Evolutionary conservation across 768 basidiomycete genomes (phyloP), one percentile per base, ranked within the genome.

Genomic region (Boletus rufocinnamomeus): DNA sequence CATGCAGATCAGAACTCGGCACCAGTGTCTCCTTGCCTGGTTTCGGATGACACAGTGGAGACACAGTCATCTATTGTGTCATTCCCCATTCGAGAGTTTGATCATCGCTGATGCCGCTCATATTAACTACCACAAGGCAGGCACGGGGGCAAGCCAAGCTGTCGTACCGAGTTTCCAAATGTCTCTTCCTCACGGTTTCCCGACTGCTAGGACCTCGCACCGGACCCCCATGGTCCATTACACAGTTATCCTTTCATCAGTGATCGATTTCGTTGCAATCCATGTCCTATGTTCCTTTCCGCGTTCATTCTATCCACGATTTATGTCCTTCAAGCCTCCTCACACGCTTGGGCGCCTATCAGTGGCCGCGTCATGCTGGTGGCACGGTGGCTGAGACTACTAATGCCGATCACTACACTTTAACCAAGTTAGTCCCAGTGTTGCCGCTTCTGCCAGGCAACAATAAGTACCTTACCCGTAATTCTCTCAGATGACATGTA

Each of bases 371-470:
- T 28, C 7, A 40, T 27, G 35, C 7, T 28, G 27, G 17, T 35
- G 10, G 23, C 8, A 21, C 9, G 6, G 28, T 37, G 46, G 35
- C 4, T 14, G 28, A 11, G 35, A 21, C n/a, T 41, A 21, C n/a
- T 41, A 11, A 25, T 35, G 35, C 46, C 61, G 32, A 46, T 53
- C 49, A 41, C 45, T 41, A 54, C 19, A n/a, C 9, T 21, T 21
- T 64, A 55, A 38, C 59, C 35, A 40, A 47, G 37, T 57, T 49
- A 28, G 48, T 44, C 48, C 16, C 19, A 13, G 23, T 35, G 16
- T 30, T 10, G 43, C 43, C 43, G 34, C 38, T 30, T 21, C 45
- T 34, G 34, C 19, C 40, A 25, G 32, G 17, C 41, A 23, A 44
- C 16, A 37, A 6, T 23, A 27, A 2, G 25, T 13, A 14, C 14